These are phyloP conservation scores for Botrytis fabae DNA, from an alignment of 2,329 filamentous ascomycete genomes.

Conservation along the genomic window DNA sequence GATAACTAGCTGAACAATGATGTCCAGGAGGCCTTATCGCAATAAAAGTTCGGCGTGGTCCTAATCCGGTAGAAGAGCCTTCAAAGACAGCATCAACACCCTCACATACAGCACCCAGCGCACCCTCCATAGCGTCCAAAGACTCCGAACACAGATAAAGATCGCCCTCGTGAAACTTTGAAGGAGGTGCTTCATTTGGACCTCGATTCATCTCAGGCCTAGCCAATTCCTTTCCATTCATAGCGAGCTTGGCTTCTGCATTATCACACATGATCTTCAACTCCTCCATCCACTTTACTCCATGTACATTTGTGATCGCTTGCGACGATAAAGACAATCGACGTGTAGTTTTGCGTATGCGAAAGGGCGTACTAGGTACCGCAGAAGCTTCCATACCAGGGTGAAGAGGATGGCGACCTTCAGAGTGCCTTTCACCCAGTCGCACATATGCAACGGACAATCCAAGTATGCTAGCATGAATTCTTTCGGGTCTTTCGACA, in stretches of 20 bases:
- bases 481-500: constrained; percentile 88
- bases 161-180: constrained; percentile 79
- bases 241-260: constrained; percentile 75
- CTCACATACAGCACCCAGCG: constrained; percentile 89
- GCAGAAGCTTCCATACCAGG: constrained; percentile 55
- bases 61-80: constrained; percentile 45
- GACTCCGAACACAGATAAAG: constrained; percentile 89
- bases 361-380: constrained; percentile 70
- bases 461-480: constrained; percentile 80
- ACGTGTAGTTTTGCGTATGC: constrained; percentile 78
- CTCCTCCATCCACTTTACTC: constrained; percentile 90
- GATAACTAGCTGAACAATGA: constrained; percentile 85
- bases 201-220: constrained; percentile 63
- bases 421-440: constrained; percentile 77
- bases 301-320: constrained; percentile 88
- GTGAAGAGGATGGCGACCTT: constrained; percentile 66
- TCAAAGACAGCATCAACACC: constrained; percentile 84
- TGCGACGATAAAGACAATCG: constrained; percentile 69
- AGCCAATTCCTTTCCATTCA: constrained; percentile 74
- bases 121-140: constrained; percentile 82
- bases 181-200: constrained; percentile 45
- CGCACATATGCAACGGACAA: constrained; percentile 86
- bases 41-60: constrained; percentile 80
- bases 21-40: constrained; percentile 91
- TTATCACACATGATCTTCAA: constrained; percentile 79